Evolutionary conservation across 306 rosid genomes (phyloP).

Genomic region (Heteromeles arbutifolia): DNA sequence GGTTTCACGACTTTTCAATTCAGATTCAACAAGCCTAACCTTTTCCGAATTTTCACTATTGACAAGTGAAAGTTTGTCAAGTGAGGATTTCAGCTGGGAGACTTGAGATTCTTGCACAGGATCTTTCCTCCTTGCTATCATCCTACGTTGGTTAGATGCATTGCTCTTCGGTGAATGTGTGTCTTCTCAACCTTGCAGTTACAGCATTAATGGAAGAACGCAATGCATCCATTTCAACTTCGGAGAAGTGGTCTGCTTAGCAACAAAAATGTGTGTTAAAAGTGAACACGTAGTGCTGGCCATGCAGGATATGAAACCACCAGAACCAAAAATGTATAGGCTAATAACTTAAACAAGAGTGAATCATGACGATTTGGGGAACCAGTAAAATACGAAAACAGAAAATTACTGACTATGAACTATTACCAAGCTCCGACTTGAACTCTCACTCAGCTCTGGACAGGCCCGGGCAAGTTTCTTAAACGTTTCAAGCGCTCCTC

Average conservation of each 20-base stretch:
- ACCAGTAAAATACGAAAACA: not conserved
- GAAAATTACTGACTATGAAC: not conserved
- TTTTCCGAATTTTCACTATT: constrained; percentile 60
- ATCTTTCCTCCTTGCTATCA: constrained; percentile 42
- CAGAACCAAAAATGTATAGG: not conserved
- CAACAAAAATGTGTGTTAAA: constrained; percentile 5
- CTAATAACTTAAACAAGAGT: not conserved
- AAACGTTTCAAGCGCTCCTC: constrained; percentile 69
- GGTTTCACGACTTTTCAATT: constrained; percentile 43
- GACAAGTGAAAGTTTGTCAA: constrained; percentile 63
- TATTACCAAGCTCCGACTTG: constrained; percentile 82
- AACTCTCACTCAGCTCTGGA: constrained; percentile 81
- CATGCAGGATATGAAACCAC: not conserved
- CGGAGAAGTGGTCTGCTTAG: constrained; percentile 53
- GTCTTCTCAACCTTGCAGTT: constrained; percentile 60
- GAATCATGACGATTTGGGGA: not conserved
- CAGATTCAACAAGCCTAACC: constrained; percentile 68
- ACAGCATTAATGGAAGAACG: constrained; percentile 60
- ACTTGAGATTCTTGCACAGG: constrained; percentile 50
- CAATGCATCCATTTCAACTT: constrained; percentile 76
- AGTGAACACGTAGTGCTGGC: not conserved
- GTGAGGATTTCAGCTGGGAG: constrained; percentile 61
- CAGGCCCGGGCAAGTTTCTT: constrained; percentile 65
- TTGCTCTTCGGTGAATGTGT: constrained; percentile 39
- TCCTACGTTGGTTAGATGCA: constrained; percentile 32